Percentiles rank a stretch among this genome's conserved stretches.
Conservation (phyloP, 306 rosid species). For the Datisca glomerata region DNA sequence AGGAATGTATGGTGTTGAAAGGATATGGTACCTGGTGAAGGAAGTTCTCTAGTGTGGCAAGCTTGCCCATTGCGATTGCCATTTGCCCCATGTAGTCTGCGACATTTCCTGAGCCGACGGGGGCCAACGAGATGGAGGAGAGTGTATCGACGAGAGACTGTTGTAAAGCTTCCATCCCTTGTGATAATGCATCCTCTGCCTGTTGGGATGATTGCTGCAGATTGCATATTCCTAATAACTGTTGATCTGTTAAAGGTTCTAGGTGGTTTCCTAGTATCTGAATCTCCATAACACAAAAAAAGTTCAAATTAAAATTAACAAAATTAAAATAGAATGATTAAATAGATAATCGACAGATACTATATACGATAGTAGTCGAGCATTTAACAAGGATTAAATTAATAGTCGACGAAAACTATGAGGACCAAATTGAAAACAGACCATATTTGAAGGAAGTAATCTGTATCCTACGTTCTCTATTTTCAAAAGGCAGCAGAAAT, state of each 20-base stretch:
- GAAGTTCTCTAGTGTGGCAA: constrained; percentile 64
- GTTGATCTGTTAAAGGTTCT: constrained; percentile 63
- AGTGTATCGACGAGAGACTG: constrained; percentile 74
- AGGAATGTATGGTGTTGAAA: too few species aligned
- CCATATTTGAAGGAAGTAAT: too few species aligned
- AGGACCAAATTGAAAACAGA: too few species aligned
- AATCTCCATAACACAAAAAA: constrained; percentile 3
- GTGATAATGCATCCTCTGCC: constrained; percentile 87
- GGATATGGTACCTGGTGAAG: constrained; percentile 79
- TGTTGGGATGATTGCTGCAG: constrained; percentile 77
- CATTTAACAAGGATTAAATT: too few species aligned
- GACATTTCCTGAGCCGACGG: constrained; percentile 44
- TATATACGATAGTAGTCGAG: too few species aligned
- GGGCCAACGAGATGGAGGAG: constrained; percentile 35
- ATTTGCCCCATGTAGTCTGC: constrained; percentile 90
- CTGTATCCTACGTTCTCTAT: not conserved
- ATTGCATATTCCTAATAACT: constrained; percentile 64
- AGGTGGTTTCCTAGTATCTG: constrained; percentile 79
- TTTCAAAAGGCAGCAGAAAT: not conserved
- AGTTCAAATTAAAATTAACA: not conserved
- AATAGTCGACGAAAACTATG: too few species aligned
- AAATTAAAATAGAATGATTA: too few species aligned
- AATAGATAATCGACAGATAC: too few species aligned
- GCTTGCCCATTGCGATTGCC: constrained; percentile 88
- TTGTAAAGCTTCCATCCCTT: constrained; percentile 90